phyloP scores from a whole-genome alignment of 2,329 filamentous ascomycete genomes.

The Dactylellina leptospora region DNA sequence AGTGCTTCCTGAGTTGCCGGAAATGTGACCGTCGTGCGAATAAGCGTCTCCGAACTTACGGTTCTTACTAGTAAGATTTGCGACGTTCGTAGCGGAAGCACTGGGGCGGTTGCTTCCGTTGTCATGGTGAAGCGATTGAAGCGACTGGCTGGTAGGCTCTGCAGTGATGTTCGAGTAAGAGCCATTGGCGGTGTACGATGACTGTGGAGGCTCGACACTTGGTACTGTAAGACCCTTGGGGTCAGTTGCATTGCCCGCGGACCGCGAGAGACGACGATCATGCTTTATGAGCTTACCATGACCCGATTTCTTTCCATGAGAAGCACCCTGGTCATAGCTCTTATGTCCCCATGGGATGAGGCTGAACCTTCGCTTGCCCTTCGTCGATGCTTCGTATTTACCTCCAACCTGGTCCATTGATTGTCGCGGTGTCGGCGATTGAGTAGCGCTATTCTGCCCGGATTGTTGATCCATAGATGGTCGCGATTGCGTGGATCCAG shows the following conservation, averaged over 20 bases:
- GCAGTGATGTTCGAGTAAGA: conserved; percentile 56
- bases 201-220: conserved; percentile 34
- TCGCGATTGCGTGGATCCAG: conserved; percentile 28
- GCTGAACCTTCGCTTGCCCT: conserved; percentile 68
- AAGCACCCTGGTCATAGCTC: conserved; percentile 32
- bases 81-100: conserved; percentile 60
- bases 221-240: conserved; percentile 46
- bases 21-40: conserved; percentile 72
- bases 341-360: conserved; percentile 67
- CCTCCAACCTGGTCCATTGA: conserved; percentile 80
- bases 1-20: conserved; percentile 74
- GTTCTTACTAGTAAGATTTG: conserved; percentile 80
- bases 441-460: conserved; percentile 43
- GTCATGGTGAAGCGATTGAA: conserved; percentile 39
- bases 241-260: conserved; percentile 51
- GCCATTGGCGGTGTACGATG: conserved; percentile 43
- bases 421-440: conserved; percentile 65
- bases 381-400: conserved; percentile 62
- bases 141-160: conserved; percentile 58
- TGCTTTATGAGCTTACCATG: conserved; percentile 53
- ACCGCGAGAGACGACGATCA: conserved; percentile 52
- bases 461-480: conserved; percentile 60
- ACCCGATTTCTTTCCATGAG: conserved; percentile 51
- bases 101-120: conserved; percentile 62
- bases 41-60: conserved; percentile 88